Evolutionary conservation across 148 eudicot species (phyloP).

Genomic region (Linanthus parryae): DNA sequence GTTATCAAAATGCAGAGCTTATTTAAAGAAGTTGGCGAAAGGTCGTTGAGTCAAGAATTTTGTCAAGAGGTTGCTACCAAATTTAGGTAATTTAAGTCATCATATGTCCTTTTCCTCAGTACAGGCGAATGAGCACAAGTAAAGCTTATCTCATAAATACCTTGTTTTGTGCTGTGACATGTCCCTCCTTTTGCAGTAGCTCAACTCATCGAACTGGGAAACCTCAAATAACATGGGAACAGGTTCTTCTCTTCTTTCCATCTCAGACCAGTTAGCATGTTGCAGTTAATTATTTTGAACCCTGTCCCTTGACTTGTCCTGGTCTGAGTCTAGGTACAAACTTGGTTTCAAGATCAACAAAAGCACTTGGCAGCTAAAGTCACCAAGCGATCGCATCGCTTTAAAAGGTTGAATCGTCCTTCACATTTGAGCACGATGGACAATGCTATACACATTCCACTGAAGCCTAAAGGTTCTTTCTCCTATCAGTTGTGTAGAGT

Average conservation of each 20-base stretch:
- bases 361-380: slow-evolving; percentile 10
- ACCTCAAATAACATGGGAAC: slow-evolving; percentile 49
- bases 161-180: slow-evolving; percentile 2
- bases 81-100: slow-evolving; percentile 43
- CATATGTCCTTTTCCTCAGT: background rate
- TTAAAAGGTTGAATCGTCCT: slow-evolving; percentile 14
- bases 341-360: slow-evolving; percentile 66
- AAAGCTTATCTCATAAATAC: slow-evolving; percentile 1
- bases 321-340: slow-evolving; percentile 45
- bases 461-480: slow-evolving; percentile 28
- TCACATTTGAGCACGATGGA: slow-evolving; percentile 3
- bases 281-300: background rate
- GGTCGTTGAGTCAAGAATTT: slow-evolving; percentile 42
- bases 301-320: background rate
- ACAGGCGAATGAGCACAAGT: too few relatives aligned
- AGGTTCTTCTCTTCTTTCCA: slow-evolving; percentile 27
- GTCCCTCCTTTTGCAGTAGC: slow-evolving; percentile 33
- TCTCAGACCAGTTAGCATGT: background rate
- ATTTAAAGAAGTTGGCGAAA: slow-evolving; percentile 51
- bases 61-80: slow-evolving; percentile 67
- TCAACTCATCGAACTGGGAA: slow-evolving; percentile 48
- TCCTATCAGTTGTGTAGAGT: background rate
- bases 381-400: background rate
- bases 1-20: slow-evolving; percentile 55
- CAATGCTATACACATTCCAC: slow-evolving; percentile 4